These are phyloP conservation scores for Eragrostis tef DNA, from an alignment of 202 grass and related monocot genomes.

Conservation along the genomic window DNA sequence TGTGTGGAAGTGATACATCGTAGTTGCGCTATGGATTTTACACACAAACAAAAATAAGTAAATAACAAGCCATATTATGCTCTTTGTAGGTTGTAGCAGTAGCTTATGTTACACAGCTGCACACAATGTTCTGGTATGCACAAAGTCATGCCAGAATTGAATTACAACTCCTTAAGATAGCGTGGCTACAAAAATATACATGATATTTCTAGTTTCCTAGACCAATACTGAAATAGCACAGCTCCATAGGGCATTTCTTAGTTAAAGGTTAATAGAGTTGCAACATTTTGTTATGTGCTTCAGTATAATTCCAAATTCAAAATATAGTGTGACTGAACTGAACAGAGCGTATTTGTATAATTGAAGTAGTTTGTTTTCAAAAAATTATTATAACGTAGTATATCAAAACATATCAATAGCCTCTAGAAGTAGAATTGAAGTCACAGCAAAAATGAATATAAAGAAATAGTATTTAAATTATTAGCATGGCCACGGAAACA, in stretches of 20 bases:
- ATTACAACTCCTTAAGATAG: constrained; percentile 15
- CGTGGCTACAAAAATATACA: neutral
- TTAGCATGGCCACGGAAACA: constrained; percentile 3
- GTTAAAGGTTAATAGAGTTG: neutral
- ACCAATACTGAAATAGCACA: constrained; percentile 13
- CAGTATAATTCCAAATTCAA: constrained; percentile 5
- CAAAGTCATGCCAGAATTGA: neutral
- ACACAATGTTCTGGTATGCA: neutral
- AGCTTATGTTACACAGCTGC: neutral
- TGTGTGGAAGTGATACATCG: constrained; percentile 75
- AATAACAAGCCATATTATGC: neutral
- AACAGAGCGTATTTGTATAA: neutral
- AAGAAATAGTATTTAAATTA: neutral
- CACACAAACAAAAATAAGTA: neutral
- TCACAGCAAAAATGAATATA: constrained; percentile 21
- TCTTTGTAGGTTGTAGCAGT: neutral
- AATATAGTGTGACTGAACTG: neutral
- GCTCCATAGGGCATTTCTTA: neutral
- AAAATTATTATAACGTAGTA: neutral
- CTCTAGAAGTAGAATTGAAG: neutral
- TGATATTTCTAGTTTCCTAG: constrained; percentile 3
- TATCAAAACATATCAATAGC: neutral
- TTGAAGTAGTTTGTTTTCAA: neutral
- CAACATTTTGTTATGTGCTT: constrained; percentile 13
- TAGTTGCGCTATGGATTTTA: constrained; percentile 73